These are phyloP conservation scores for Tuber brumale DNA, from an alignment of 495 filamentous ascomycete species.

Conservation along the genomic window DNA sequence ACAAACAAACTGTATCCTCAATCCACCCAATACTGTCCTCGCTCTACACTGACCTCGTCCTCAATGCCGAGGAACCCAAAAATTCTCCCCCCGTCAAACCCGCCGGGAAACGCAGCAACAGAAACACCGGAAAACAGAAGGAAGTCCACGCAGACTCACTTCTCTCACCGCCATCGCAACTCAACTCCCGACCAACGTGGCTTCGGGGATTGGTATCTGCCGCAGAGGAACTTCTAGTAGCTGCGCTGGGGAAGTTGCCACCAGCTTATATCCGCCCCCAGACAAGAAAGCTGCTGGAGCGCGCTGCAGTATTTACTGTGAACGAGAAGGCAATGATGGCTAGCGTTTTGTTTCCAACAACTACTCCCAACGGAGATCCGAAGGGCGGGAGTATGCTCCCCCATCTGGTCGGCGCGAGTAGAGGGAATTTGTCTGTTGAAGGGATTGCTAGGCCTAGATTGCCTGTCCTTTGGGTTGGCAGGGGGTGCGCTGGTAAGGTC, in stretches of 20 bases:
- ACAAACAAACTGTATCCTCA: constrained; percentile 12
- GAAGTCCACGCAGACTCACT: constrained; percentile 32
- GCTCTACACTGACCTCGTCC: constrained; percentile 31
- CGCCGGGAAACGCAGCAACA: constrained; percentile 14
- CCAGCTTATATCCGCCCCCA: constrained; percentile 27
- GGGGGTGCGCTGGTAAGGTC: background rate
- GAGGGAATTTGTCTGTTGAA: constrained; percentile 14
- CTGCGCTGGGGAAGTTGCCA: constrained; percentile 25
- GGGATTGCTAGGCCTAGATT: constrained; percentile 38
- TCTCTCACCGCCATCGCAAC: background rate
- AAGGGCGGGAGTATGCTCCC: constrained; percentile 30
- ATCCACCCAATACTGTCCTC: constrained; percentile 22
- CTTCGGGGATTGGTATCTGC: constrained; percentile 15
- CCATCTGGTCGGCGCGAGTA: constrained; percentile 28
- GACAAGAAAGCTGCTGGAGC: constrained; percentile 34
- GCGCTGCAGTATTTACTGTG: constrained; percentile 34
- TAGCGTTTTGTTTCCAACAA: constrained; percentile 35
- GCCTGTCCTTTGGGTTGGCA: constrained; percentile 38
- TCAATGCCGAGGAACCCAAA: background rate
- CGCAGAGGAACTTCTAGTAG: constrained; percentile 24
- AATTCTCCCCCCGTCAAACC: constrained; percentile 7
- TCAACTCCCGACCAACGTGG: background rate
- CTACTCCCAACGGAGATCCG: constrained; percentile 1
- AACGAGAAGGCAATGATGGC: constrained; percentile 37
- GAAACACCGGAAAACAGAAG: constrained; percentile 9